Evolutionary conservation across 768 basidiomycete genomes (phyloP), one percentile per base, ranked within the genome.

Genomic region (Termitomyces sp.): DNA sequence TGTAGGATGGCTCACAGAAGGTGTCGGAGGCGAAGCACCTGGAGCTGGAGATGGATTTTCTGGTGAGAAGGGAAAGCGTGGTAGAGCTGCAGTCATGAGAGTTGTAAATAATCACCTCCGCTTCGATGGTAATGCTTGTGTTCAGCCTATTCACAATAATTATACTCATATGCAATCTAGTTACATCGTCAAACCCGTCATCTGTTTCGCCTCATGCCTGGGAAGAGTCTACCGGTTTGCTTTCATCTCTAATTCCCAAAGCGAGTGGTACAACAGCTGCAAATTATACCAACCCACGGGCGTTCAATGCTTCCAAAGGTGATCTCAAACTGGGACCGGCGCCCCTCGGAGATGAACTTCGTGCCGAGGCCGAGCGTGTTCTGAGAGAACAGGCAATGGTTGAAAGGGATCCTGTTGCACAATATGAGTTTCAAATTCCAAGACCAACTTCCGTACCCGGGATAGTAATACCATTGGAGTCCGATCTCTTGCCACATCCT

Each of bases 1-100:
- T 8, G 80, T 98, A 2, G 95, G 96, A 31, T 99, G 97, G 97
- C 73, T 98, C 55, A 97, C 93, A 23, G 95, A 98, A 68, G 94
- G 94, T 15, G 77, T 87, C 54, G 85, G 94, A 57, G 87, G 94
- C 55, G 91, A 93, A 68, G 81, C 86, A n/a, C 68, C 87, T 61
- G 95, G 95, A 50, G 75, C 79, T 56, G 86, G 92, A 8, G 81
- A 85, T 50, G 87, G 93, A 0, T 91, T 92, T 64, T 77, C 85
- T 33, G 92, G 90, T 1, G 87, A 92, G 62, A 82, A 81, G 55
- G 93, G 91, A 19, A 86, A 88, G 65, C 77, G 94, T 58, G 93
- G 94, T 5, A 79, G 97, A 63, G 87, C 93, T 51, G 83, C 92
- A 10, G 88, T 98, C 44, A 88, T 98, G 84, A 84, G 87, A 43